Evolutionary conservation across 352 stramenopile genomes (phyloP), one percentile per base, ranked within the genome.

Genomic region (Globisporangium middletonii): DNA sequence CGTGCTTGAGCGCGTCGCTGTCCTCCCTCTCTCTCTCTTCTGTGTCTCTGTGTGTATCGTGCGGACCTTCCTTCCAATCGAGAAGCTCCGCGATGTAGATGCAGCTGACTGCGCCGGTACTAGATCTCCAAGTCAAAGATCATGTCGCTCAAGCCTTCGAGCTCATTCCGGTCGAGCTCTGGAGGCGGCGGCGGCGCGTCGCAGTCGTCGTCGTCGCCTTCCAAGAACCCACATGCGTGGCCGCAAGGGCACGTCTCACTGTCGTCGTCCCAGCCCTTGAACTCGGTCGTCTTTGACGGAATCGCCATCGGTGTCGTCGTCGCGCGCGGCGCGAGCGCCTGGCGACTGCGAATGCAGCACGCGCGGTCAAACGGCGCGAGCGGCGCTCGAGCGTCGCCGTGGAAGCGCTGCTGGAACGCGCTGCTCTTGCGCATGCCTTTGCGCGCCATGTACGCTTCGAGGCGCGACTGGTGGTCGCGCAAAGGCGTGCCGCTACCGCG

Each of bases 41-140:
- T 26, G 3, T 13, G 8, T 44, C 38, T 44, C 38, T 44, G 35
- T 12, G 35, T 45, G 9, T n/a, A 4, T 45, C 13, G 1, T 45
- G 41, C 18, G 15, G 4, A 45, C 13, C 41, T 45, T n/a, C 41
- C 18, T 45, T 45, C 41, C 41, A 45, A n/a, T 45, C 41, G 41
- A 45, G 41, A n/a, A 45, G 41, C 41, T n/a, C 13, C 15, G 41
- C 41, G 8, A 4, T 7, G 4, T n/a, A 16, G 8, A 4, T 7
- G 4, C 5, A 16, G 1, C 38, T 35, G 41, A 16, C 13, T 45
- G 41, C 3, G 26, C 27, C 4, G 4, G n/a, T 19, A 19, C 50
- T 56, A 89, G 59, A 89, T 78, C 65, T 89, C 79, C 49, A 89
- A 60, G 38, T 86, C 76, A 45, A 89, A 89, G 38, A 89, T 75